phyloP scores from a whole-genome alignment of 2,329 filamentous ascomycete genomes.

The Fusarium multiceps region DNA sequence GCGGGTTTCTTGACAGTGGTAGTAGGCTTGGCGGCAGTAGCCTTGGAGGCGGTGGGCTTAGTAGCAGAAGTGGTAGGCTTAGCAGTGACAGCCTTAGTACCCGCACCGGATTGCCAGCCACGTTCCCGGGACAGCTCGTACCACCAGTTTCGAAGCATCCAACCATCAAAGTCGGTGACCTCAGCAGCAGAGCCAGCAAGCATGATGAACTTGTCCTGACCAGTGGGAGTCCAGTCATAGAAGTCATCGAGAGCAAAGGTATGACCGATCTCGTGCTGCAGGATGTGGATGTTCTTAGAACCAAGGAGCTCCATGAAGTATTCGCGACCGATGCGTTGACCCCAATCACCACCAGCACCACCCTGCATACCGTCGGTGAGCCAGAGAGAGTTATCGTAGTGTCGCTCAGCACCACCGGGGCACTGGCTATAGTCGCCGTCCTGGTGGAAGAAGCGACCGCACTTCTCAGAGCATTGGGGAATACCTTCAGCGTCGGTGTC shows the following conservation, averaged over 20 bases:
- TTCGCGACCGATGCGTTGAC: conserved; percentile 57
- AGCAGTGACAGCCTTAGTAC: background rate
- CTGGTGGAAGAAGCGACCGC: conserved; percentile 59
- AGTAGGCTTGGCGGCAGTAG: background rate
- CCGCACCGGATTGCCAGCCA: conserved; percentile 41
- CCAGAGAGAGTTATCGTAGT: conserved; percentile 61
- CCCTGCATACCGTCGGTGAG: conserved; percentile 58
- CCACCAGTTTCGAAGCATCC: conserved; percentile 63
- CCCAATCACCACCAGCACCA: conserved; percentile 60
- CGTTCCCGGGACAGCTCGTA: conserved; percentile 49
- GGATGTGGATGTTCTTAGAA: conserved; percentile 55
- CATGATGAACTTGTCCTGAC: conserved; percentile 59
- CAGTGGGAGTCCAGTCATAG: conserved; percentile 59
- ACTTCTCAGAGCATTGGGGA: conserved; percentile 54
- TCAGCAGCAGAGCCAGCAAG: conserved; percentile 54
- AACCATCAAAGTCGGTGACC: conserved; percentile 61
- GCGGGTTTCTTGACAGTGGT: background rate
- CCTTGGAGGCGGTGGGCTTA: background rate
- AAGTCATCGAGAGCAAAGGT: conserved; percentile 58
- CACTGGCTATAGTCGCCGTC: conserved; percentile 56
- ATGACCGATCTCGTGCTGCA: conserved; percentile 59
- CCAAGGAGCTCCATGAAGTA: conserved; percentile 57
- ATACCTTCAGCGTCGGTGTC: conserved; percentile 53
- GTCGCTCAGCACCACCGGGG: conserved; percentile 48
- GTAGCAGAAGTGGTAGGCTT: background rate